Evolutionary conservation across 2,329 filamentous ascomycete species (phyloP).

Genomic region (Beauveria brongniartii): DNA sequence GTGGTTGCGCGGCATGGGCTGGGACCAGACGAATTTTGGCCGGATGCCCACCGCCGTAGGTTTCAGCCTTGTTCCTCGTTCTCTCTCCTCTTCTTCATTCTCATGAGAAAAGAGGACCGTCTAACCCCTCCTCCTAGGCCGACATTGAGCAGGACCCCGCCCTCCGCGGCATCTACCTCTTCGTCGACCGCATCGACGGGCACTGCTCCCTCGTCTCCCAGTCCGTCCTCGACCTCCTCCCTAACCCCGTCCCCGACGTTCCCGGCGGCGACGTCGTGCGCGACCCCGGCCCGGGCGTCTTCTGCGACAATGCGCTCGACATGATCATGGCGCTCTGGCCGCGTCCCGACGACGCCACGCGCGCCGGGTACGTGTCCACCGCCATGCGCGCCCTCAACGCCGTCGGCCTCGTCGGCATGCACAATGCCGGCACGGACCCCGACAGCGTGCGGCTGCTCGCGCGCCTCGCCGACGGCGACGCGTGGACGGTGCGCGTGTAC

Average conservation of each 20-base stretch:
- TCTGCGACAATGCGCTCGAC: slow-evolving; percentile 68
- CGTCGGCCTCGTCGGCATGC: slow-evolving; percentile 59
- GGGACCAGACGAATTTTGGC: slow-evolving; percentile 60
- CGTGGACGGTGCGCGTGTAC: slow-evolving; percentile 57
- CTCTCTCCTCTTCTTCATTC: no score
- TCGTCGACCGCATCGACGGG: slow-evolving; percentile 62
- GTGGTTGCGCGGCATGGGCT: slow-evolving; percentile 61
- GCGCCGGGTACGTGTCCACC: slow-evolving; percentile 44
- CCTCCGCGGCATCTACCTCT: slow-evolving; percentile 52
- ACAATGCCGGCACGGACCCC: slow-evolving; percentile 57
- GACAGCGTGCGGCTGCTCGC: slow-evolving; percentile 46
- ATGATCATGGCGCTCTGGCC: slow-evolving; percentile 50
- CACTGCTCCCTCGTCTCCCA: slow-evolving; percentile 64
- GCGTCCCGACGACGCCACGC: slow-evolving; percentile 43
- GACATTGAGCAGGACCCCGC: slow-evolving; percentile 45
- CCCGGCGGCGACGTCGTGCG: slow-evolving; percentile 57
- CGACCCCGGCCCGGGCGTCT: slow-evolving; percentile 56
- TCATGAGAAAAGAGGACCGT: no score
- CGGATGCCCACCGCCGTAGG: slow-evolving; percentile 58
- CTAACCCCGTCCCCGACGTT: slow-evolving; percentile 40
- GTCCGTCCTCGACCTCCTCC: slow-evolving; percentile 53
- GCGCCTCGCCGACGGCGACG: slow-evolving; percentile 37
- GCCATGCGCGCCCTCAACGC: slow-evolving; percentile 57
- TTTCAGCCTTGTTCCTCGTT: background rate
- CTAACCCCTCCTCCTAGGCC: slow-evolving; percentile 25